Base-by-base conservation (phyloP, 1,139 yeast species). In the Lodderomyces parapsilosis region DNA sequence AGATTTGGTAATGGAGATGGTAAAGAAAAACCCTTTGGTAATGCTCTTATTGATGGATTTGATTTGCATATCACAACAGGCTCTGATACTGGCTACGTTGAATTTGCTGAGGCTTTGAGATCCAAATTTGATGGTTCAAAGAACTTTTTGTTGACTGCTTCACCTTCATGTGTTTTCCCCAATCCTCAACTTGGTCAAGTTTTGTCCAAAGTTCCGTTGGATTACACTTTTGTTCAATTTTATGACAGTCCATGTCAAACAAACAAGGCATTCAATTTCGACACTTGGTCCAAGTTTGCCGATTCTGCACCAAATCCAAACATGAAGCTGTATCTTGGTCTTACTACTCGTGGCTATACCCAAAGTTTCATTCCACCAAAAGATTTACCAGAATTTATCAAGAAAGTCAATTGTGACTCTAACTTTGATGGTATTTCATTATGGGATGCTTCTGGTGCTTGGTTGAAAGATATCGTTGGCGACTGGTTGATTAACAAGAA, bases 111-210 rank as follows among this genome's bases (percentile, higher is more conserved):
- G 9, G 73, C 74, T 45, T 72, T 91, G 56, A 83, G 91, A 68
- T 51, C 60, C 13, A 68, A 76, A 49, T 58, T 66, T 19, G 83
- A 82, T 54, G 15, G n/a, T 15, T 70, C 85, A 22, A 82, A 80
- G 63, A 56, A 66, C 22, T 88, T 85, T 66, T 88, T 86, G 62
- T 70, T 89, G 40, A 80, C 96, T 42, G 95, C 96, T 50, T 94
- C 97, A 51, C 96, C 96, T 15, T 96, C 89, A 68, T 90, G 97
- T 69, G 86, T 84, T 18, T 86, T 81, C 62, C 97, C 97, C 18
- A 97, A 91, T 67, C 86, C 83, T 5, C 78, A 85, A 38, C 80
- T 86, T 37, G 94, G 94, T 49, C 80, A 81, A 43, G 66, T 86
- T 32, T 62, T 91, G 53, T 67, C 71, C 20, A 64, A 74, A 34